Evolutionary conservation across 257 asterid species (phyloP), one percentile per base, ranked within the genome.

Genomic region (Nemophila menziesii): DNA sequence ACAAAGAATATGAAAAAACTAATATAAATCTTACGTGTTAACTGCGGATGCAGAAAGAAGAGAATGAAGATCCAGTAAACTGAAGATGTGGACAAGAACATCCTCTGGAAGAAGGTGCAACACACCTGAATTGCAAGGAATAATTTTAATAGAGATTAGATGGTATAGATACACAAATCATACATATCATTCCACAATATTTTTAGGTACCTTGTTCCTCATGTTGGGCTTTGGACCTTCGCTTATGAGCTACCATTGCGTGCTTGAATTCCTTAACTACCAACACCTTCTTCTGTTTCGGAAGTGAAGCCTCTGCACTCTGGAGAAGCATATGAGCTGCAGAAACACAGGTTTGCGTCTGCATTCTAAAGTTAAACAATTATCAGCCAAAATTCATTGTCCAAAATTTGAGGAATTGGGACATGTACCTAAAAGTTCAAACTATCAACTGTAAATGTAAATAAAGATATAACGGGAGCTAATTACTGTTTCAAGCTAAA

Each of bases 241-340:
- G 69, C 72, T 85, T 87, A 26, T 58, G 53, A 1, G 78, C 61
- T 55, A 89, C 82, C 56, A 78, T 65, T 5, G 94, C 95, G 33
- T 70, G 92, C 63, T 76, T 89, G 58, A 62, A 56, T 61, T 64
- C 93, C 41, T 49, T 58, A 19, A 73, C 73, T 15, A 87, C 95
- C 74, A 62, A 44, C 11, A 63, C 62, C 61, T 71, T 66, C 69
- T 73, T 87, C 49, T 78, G 93, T 54, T 83, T 87, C 14, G 93
- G 95, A 56, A 87, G 63, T 52, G 71, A 74, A 49, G 55, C 73
- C 52, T 87, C 93, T 44, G 80, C 84, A 29, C 79, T 80, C 55
- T 75, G 92, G 58, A 80, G 50, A 42, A 87, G 82, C 41, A 69
- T 52, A 66, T 69, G 65, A 43, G 80, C 93, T 59, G 92, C 76